Evolutionary conservation across 441 rosid genomes (phyloP).

Genomic region (Erodium moschatum): DNA sequence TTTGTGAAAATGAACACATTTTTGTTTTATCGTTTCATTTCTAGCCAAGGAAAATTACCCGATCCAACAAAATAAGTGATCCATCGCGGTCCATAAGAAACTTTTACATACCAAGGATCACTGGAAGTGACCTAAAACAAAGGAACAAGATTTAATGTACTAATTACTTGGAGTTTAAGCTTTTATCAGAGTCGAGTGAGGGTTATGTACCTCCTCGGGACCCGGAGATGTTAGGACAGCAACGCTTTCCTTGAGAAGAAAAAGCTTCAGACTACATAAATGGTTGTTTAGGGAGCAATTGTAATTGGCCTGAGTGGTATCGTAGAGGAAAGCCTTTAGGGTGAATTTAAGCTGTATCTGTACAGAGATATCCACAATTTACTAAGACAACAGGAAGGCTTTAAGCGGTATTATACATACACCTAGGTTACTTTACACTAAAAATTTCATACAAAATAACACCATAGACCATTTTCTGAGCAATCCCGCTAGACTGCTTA

Average conservation of each 20-base stretch:
- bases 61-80: conserved; percentile 37
- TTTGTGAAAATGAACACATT: conserved; percentile 9
- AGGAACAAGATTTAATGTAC: neutral
- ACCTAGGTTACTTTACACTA: too few species aligned
- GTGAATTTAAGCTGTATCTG: conserved; percentile 44
- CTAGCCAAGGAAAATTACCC: conserved; percentile 24
- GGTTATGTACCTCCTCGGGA: conserved; percentile 29
- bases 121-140: conserved; percentile 30
- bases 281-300: conserved; percentile 28
- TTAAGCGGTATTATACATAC: too few species aligned
- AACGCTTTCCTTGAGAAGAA: conserved; percentile 21
- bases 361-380: neutral
- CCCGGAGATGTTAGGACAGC: conserved; percentile 43
- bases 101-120: conserved; percentile 32
- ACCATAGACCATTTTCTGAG: too few species aligned
- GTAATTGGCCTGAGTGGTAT: conserved; percentile 37
- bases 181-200: neutral
- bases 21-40: neutral
- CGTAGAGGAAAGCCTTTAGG: conserved; percentile 30
- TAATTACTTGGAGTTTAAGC: neutral
- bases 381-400: too few species aligned
- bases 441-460: too few species aligned
- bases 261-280: conserved; percentile 29
- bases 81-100: conserved; percentile 55
- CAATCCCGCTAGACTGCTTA: conserved; percentile 12